Evolutionary conservation across 2,329 filamentous ascomycete genomes (phyloP).

Genomic region (Microsporum ferrugineum): DNA sequence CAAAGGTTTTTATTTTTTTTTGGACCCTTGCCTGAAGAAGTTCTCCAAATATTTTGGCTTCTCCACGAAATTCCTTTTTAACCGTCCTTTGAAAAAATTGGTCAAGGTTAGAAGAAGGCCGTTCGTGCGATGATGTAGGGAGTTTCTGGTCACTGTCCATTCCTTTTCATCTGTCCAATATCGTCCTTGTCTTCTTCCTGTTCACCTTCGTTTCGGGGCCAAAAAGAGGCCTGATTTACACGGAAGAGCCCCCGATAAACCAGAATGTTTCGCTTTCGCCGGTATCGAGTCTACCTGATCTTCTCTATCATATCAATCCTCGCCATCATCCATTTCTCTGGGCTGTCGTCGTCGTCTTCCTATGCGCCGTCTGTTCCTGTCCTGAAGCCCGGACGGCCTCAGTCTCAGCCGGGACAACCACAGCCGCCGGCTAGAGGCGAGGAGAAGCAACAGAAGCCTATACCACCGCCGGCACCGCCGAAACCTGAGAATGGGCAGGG

Average conservation of each 20-base stretch:
- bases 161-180: not conserved
- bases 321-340: slow-evolving; percentile 42
- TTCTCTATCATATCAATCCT: slow-evolving; percentile 35
- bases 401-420: not conserved
- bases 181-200: not conserved
- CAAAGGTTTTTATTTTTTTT: not conserved
- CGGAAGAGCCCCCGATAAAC: not conserved
- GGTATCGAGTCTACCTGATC: slow-evolving; percentile 38
- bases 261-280: slow-evolving; percentile 39
- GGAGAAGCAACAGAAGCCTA: not conserved
- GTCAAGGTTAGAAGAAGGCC: not conserved
- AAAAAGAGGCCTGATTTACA: not conserved
- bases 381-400: slow-evolving; percentile 7
- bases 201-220: not conserved
- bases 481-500: not conserved
- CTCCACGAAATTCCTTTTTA: not conserved
- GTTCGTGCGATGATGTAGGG: not conserved
- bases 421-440: not conserved
- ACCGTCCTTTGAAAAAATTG: not conserved
- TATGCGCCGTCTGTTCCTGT: slow-evolving; percentile 5
- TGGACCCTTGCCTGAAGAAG: not conserved
- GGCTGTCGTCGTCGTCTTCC: slow-evolving; percentile 20
- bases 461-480: not conserved
- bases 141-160: not conserved
- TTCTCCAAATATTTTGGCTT: not conserved